Evolutionary conservation across 805 yeast genomes (phyloP).

Genomic region (Myxozyma monticola): DNA sequence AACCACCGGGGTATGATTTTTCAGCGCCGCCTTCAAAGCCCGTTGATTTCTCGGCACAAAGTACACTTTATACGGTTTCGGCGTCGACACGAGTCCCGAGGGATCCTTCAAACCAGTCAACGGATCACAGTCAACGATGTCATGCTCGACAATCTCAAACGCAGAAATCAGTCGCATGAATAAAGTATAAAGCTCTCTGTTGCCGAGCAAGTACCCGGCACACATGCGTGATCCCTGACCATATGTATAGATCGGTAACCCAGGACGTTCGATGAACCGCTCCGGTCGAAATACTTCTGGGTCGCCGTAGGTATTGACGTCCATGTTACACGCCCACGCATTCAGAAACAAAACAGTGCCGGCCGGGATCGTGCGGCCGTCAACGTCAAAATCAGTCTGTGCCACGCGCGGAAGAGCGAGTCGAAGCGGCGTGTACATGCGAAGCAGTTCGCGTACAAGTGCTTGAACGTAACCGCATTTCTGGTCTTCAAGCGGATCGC

Average conservation of each 20-base stretch:
- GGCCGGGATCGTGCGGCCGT: slow-evolving; percentile 48
- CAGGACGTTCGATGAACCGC: slow-evolving; percentile 33
- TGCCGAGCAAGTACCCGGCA: slow-evolving; percentile 64
- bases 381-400: slow-evolving; percentile 47
- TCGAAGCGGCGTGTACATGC: slow-evolving; percentile 65
- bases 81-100: slow-evolving; percentile 33
- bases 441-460: slow-evolving; percentile 57
- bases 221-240: slow-evolving; percentile 77
- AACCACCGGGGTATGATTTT: not conserved
- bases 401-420: slow-evolving; percentile 61
- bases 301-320: slow-evolving; percentile 38
- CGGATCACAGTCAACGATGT: slow-evolving; percentile 30
- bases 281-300: slow-evolving; percentile 38
- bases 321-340: slow-evolving; percentile 70
- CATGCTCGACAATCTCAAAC: slow-evolving; percentile 45
- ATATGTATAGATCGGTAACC: slow-evolving; percentile 37
- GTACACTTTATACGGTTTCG: slow-evolving; percentile 29
- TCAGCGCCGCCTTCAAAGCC: slow-evolving; percentile 19
- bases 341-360: slow-evolving; percentile 63
- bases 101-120: slow-evolving; percentile 31
- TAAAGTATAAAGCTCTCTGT: slow-evolving; percentile 62
- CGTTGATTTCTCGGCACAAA: slow-evolving; percentile 31
- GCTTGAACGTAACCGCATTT: slow-evolving; percentile 54
- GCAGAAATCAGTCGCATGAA: slow-evolving; percentile 53
- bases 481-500: slow-evolving; percentile 33